Evolutionary conservation across 257 asterid species (phyloP).

Genomic region (Eustoma russellianum): DNA sequence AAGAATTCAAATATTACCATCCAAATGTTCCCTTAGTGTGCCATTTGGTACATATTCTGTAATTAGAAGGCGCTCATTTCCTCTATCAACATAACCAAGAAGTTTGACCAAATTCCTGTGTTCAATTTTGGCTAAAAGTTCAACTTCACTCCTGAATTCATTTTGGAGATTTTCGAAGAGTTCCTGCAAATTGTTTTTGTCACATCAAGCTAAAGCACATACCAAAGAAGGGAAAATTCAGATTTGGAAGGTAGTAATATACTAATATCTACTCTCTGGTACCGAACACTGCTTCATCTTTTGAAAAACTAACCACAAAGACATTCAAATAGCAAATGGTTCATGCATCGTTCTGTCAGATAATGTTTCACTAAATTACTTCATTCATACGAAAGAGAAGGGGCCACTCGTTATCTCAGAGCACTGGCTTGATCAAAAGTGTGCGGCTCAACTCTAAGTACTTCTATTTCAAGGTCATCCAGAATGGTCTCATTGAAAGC

Average conservation of each 20-base stretch:
- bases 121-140: conserved; percentile 89
- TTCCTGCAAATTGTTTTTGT: conserved; percentile 31
- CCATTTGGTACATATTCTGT: conserved; percentile 97
- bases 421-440: too few species aligned
- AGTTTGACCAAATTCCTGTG: conserved; percentile 94
- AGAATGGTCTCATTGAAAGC: too few species aligned
- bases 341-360: too few species aligned
- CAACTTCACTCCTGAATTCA: conserved; percentile 87
- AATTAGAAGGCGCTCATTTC: conserved; percentile 75
- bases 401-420: too few species aligned
- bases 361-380: too few species aligned
- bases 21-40: conserved; percentile 92
- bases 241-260: neutral
- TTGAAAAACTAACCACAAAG: neutral
- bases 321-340: too few species aligned
- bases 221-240: neutral
- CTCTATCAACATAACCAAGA: conserved; percentile 82
- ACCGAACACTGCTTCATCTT: neutral
- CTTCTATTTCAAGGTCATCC: too few species aligned
- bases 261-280: neutral
- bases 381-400: too few species aligned
- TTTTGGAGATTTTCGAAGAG: conserved; percentile 46
- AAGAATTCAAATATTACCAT: conserved; percentile 49
- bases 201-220: conserved; percentile 5
- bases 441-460: too few species aligned